Evolutionary conservation across 306 rosid genomes (phyloP), one percentile per base, ranked within the genome.

Genomic region (Begonia peltatifolia): DNA sequence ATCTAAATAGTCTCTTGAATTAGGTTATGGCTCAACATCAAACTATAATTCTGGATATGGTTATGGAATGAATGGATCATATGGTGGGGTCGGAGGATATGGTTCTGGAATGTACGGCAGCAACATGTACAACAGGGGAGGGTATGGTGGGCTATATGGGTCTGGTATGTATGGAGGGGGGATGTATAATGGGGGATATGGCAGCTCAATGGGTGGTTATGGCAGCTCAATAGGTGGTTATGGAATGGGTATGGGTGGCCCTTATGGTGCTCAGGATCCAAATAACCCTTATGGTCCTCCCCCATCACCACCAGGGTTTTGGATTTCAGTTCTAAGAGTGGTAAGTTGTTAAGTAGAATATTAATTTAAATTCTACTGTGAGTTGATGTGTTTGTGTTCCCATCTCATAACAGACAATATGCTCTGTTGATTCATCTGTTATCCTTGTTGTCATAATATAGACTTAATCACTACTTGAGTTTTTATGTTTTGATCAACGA

Each of bases 91-190:
- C 2, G 71, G 72, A 59, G 92, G 97, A 48, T 76, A 85, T 68
- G 92, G 97, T n/a, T 84, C 93, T 13, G 95, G 93, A 52, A 65
- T 78, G 87, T 85, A 85, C 63, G 94, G 95, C 13, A 84, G 71
- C 77, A 80, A 75, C 69, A 74, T 83, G 94, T 63, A 76, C 55
- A 71, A 90, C 66, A 80, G 88, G 63, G 93, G 97, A 56, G 63
- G 67, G 42, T 76, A 79, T 36, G 82, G 95, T 18, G 93, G 94
- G 44, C 69, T 76, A 46, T 72, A 83, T 52, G 97, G 97, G 49
- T 83, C 94, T 14, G 90, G 97, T 59, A 72, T 74, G 89, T 82
- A 84, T 60, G 95, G 97, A 12, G 90, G 94, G 65, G 95, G 97
- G 52, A 78, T 90, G 95, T 83, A 90, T 72, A 68, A 66, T 55